Conservation (phyloP, 2,329 filamentous ascomycete genomes). For the Zymoseptoria brevis region DNA sequence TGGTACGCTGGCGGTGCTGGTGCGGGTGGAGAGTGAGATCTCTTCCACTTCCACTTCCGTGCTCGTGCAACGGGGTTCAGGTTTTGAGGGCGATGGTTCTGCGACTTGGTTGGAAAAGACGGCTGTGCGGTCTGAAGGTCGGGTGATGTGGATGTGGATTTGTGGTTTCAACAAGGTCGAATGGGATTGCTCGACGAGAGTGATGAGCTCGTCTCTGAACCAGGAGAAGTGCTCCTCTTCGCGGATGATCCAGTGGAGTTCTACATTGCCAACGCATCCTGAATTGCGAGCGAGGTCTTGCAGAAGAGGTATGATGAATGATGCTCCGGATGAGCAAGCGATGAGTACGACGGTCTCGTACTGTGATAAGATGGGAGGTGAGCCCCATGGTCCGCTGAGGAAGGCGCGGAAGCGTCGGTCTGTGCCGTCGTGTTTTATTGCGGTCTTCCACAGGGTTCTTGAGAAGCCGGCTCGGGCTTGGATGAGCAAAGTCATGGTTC, state of each 20-base stretch:
- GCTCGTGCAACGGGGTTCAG: constrained; percentile 19
- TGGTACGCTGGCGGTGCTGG: constrained; percentile 30
- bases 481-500: constrained; percentile 19
- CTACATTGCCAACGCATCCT: constrained; percentile 19
- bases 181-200: constrained; percentile 7
- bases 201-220: constrained; percentile 14
- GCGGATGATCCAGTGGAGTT: constrained; percentile 26
- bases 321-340: constrained; percentile 53
- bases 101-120: neutral
- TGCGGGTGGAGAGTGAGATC: constrained; percentile 14
- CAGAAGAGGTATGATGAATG: constrained; percentile 50
- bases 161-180: constrained; percentile 38
- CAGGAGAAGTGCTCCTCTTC: constrained; percentile 18
- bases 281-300: constrained; percentile 45
- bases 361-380: constrained; percentile 39
- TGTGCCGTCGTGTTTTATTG: constrained; percentile 6
- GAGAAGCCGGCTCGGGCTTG: constrained; percentile 27
- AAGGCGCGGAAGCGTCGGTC: constrained; percentile 16
- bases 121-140: neutral
- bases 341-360: constrained; percentile 55
- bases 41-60: constrained; percentile 15
- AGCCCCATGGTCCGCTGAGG: constrained; percentile 26
- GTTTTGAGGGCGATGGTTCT: constrained; percentile 12
- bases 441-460: constrained; percentile 19
- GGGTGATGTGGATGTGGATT: constrained; percentile 47